A percentile compares a stretch with the other conserved stretches of the same genome.
phyloP scores from a whole-genome alignment of 306 rosid genomes.

The Cucumis hystrix region DNA sequence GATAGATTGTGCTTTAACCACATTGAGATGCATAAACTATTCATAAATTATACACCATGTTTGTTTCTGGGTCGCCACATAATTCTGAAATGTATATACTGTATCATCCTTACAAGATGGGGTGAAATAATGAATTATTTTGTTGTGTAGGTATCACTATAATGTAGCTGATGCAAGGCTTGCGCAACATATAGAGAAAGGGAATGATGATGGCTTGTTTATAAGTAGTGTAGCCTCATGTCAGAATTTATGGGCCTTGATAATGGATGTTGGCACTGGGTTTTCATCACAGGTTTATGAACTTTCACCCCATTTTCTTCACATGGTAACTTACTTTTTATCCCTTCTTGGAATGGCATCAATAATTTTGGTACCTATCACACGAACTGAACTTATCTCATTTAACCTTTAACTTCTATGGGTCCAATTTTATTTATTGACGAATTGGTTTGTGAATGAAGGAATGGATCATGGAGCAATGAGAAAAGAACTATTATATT shows the following conservation, averaged over 20 bases:
- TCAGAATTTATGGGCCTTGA: constrained; percentile 74
- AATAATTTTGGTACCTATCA: neutral
- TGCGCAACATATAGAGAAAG: constrained; percentile 72
- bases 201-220: constrained; percentile 67
- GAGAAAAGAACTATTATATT: constrained; percentile 69
- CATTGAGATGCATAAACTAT: neutral
- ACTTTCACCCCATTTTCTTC: constrained; percentile 57
- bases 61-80: neutral
- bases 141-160: constrained; percentile 63
- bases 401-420: neutral
- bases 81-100: neutral
- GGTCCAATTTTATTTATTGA: neutral
- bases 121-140: neutral
- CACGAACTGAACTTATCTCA: neutral
- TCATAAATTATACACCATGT: neutral
- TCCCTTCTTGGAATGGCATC: neutral
- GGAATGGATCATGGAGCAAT: constrained; percentile 93
- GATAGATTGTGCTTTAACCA: constrained; percentile 2
- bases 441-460: constrained; percentile 15
- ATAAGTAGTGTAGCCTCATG: constrained; percentile 64
- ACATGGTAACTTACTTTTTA: constrained; percentile 36
- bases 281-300: constrained; percentile 67
- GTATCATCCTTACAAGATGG: neutral
- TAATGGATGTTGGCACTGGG: constrained; percentile 96
- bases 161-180: constrained; percentile 79